Percentiles rank a stretch among this genome's conserved stretches.
Conservation (phyloP, 371 early-diverging fungal species). For the Chytridium lagenaria region DNA sequence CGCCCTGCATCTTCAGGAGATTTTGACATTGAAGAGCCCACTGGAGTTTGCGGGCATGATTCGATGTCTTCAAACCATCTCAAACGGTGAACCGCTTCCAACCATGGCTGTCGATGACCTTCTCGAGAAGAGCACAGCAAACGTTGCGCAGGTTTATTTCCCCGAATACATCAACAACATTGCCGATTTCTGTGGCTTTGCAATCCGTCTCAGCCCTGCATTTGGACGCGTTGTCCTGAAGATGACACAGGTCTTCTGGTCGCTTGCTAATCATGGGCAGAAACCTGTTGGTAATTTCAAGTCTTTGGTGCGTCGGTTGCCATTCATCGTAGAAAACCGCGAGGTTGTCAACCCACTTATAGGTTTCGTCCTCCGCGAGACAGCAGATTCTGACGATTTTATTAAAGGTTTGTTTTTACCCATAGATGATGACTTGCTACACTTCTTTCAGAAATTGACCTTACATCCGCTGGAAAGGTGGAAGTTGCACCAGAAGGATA, state of each 20-base stretch:
- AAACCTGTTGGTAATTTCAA: conserved; percentile 35
- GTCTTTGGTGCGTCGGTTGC: conserved; percentile 34
- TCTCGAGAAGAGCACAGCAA: conserved; percentile 39
- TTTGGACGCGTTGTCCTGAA: conserved; percentile 33
- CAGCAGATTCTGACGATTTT: conserved; percentile 36
- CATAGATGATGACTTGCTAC: too few relatives aligned
- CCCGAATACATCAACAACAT: conserved; percentile 44
- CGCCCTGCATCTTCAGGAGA: conserved; percentile 27
- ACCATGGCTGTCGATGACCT: conserved; percentile 29
- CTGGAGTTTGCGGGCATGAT: conserved; percentile 41
- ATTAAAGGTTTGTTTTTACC: conserved; percentile 39
- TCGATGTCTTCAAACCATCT: conserved; percentile 39
- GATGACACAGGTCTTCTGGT: conserved; percentile 49
- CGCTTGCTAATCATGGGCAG: conserved; percentile 31
- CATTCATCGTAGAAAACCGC: conserved; percentile 39
- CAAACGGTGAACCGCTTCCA: conserved; percentile 5
- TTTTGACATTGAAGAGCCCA: conserved; percentile 23
- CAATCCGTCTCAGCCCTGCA: conserved; percentile 26
- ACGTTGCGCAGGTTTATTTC: conserved; percentile 44
- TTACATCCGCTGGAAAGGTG: conserved; percentile 32
- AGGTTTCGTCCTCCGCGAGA: conserved; percentile 32
- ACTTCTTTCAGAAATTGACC: conserved; percentile 29
- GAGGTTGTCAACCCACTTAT: conserved; percentile 23
- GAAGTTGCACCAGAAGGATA: conserved; percentile 9
- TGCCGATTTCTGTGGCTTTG: conserved; percentile 43